phyloP scores from a whole-genome alignment of 495 filamentous ascomycete genomes.

The Antarctomyces pellizariae region DNA sequence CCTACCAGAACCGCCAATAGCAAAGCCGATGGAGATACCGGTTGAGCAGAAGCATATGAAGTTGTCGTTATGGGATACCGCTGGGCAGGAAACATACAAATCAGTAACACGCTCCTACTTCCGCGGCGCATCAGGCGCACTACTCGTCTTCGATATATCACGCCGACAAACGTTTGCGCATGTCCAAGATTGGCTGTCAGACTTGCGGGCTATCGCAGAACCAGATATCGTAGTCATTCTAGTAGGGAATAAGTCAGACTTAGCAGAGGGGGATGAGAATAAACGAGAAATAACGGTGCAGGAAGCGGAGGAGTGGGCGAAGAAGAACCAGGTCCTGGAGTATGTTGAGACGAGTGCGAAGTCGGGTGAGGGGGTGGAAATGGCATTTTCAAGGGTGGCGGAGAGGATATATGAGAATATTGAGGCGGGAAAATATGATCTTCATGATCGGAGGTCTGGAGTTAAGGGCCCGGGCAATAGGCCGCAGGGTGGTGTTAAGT shows the following conservation, averaged over 20 bases:
- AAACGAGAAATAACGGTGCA: conserved; percentile 52
- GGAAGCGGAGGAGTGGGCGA: conserved; percentile 78
- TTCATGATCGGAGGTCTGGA: conserved; percentile 83
- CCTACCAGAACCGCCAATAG: conserved; percentile 16
- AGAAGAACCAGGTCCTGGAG: conserved; percentile 52
- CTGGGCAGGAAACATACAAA: conserved; percentile 92
- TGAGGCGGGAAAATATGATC: conserved; percentile 73
- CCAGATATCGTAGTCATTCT: conserved; percentile 81
- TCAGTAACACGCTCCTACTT: conserved; percentile 91
- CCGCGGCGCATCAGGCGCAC: conserved; percentile 70
- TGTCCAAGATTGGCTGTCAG: conserved; percentile 75
- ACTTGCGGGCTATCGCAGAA: conserved; percentile 80
- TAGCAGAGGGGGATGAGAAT: conserved; percentile 27
- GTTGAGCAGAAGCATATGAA: conserved; percentile 52
- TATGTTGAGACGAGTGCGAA: conserved; percentile 96
- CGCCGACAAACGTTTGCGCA: conserved; percentile 64
- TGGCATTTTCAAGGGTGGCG: conserved; percentile 78
- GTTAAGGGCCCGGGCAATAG: conserved; percentile 49
- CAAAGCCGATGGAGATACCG: conserved; percentile 8
- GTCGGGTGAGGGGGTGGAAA: conserved; percentile 77
- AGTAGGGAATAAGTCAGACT: conserved; percentile 85
- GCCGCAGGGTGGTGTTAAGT: conserved; percentile 17
- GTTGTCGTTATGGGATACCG: conserved; percentile 72
- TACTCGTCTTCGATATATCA: conserved; percentile 89
- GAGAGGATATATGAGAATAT: conserved; percentile 91